Conservation (phyloP, 768 basidiomycete genomes). For the Suillus alpinus region DNA sequence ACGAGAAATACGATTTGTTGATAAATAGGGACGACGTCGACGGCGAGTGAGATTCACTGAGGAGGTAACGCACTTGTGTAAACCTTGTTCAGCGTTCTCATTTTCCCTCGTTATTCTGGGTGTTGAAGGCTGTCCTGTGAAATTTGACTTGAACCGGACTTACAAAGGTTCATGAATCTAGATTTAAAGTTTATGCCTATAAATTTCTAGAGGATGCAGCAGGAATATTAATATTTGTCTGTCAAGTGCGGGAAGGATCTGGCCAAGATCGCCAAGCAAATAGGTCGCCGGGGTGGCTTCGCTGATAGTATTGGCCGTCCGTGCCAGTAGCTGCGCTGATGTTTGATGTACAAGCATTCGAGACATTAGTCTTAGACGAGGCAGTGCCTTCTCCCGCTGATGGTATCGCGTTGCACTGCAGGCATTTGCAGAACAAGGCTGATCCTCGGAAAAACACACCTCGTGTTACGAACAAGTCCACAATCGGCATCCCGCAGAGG, state of each 20-base stretch:
- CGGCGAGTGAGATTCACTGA: not conserved
- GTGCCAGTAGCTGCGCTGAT: not conserved
- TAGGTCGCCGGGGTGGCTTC: not conserved
- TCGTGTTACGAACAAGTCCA: not conserved
- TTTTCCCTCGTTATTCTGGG: not conserved
- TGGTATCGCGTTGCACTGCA: not conserved
- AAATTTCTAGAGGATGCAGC: not conserved
- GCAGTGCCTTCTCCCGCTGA: not conserved
- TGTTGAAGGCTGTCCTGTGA: not conserved
- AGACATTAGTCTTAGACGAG: not conserved
- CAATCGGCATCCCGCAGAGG: not conserved
- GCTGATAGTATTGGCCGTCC: not conserved
- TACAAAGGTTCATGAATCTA: not conserved
- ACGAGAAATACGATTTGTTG: not conserved
- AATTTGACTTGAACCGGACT: not conserved
- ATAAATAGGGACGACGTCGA: not conserved
- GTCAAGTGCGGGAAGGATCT: not conserved
- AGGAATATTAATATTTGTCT: not conserved
- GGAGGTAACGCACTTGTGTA: not conserved
- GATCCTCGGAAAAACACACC: not conserved
- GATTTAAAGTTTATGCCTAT: conserved; percentile 13
- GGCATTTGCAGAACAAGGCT: not conserved
- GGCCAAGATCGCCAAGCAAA: not conserved
- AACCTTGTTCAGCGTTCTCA: not conserved
- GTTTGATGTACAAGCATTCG: not conserved